Evolutionary conservation across 345 rosid species (phyloP).

Genomic region (Erodium maritimum): DNA sequence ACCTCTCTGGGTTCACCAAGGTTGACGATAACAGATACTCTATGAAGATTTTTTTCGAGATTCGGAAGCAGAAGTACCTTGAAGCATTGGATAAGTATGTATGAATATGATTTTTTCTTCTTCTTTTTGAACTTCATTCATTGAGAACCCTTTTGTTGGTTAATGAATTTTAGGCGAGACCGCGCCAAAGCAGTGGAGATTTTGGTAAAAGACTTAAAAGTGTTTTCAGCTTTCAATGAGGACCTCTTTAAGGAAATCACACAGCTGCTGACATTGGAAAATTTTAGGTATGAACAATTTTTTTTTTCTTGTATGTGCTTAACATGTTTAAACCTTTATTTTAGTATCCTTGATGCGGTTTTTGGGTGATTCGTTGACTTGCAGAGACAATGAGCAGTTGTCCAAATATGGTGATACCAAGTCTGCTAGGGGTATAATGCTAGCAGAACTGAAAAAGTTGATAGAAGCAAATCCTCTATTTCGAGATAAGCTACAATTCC

Average conservation of each 20-base stretch:
- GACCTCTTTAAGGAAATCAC: slow-evolving; percentile 84
- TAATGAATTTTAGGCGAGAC: slow-evolving; percentile 43
- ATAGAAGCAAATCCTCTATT: slow-evolving; percentile 81
- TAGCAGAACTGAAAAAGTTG: slow-evolving; percentile 67
- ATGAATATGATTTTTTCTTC: neutral
- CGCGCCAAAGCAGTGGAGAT: slow-evolving; percentile 73
- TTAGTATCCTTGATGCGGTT: no score
- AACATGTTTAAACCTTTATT: no score
- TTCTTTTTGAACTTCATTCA: neutral
- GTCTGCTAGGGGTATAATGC: slow-evolving; percentile 78
- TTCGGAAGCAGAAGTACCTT: slow-evolving; percentile 82
- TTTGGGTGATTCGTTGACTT: neutral
- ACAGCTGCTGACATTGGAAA: slow-evolving; percentile 62
- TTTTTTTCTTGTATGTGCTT: neutral
- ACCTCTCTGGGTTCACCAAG: slow-evolving; percentile 68
- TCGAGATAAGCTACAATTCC: slow-evolving; percentile 87
- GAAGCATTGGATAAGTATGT: slow-evolving; percentile 84
- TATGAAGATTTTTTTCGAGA: slow-evolving; percentile 88
- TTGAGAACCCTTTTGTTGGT: neutral
- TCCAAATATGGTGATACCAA: slow-evolving; percentile 80
- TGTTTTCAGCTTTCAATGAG: slow-evolving; percentile 65
- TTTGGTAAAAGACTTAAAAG: slow-evolving; percentile 81
- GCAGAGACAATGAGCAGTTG: slow-evolving; percentile 76
- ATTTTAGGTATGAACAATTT: slow-evolving; percentile 48
- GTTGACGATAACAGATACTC: slow-evolving; percentile 78